Evolutionary conservation across 2,329 filamentous ascomycete genomes (phyloP), one percentile per base, ranked within the genome.

Genomic region (Lasiodiplodia gonubiensis): DNA sequence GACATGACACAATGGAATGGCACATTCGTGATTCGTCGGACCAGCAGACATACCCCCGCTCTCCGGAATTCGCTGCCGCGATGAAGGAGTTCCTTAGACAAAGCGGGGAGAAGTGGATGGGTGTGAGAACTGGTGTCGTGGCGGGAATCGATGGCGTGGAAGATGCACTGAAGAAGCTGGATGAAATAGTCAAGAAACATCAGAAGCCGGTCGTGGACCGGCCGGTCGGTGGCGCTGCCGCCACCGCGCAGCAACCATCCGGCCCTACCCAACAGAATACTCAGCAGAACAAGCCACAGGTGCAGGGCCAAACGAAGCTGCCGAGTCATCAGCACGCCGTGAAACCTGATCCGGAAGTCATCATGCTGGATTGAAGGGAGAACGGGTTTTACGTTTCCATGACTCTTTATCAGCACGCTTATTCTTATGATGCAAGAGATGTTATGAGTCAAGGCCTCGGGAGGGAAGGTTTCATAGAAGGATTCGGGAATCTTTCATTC

Each of bases 81-180:
- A 70, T 82, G 5, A 74, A 75, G 16, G 73, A 72, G 7, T 51
- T 81, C 3, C 81, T 76, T 67, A 71, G 68, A 27, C 68, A 71
- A 4, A 72, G 37, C 66, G 70, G 5, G 6, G 75, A 75, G 3
- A 67, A 76, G 14, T 82, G 80, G 79, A 73, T 73, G 18, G 81
- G 80, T 0, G 72, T 80, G 12, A 71, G 75, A 1, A 78, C 74
- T 16, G 77, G 79, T 10, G 71, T 81, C 10, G 70, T 82, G 1
- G 77, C 79, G 11, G 71, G 77, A 2, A 68, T 77, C 14, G 71
- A 76, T 16, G 80, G 77, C 1, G 71, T 81, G 14, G 73, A 72
- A 18, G 72, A 75, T 35, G 78, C 77, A 16, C 60, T 84, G 35
- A 69, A 72, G 54, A 75, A 72, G 54, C 71, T 83, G 7, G 75